phyloP scores from a whole-genome alignment of 352 stramenopile genomes.

The Phytopythium ostracodes region DNA sequence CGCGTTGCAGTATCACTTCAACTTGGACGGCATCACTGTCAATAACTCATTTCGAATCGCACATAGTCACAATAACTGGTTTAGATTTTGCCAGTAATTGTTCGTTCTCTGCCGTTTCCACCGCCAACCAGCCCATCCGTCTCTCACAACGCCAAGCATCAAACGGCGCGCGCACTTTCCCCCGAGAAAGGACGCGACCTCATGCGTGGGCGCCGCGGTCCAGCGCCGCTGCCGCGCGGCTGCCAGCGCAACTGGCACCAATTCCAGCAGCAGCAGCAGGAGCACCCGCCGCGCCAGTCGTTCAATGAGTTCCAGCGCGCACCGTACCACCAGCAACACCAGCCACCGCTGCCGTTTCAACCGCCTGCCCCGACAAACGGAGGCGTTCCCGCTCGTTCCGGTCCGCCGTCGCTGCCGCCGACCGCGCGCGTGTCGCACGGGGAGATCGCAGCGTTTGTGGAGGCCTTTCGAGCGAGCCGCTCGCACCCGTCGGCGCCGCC shows the following conservation, averaged over 20 bases:
- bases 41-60: no score
- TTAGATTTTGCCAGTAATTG: no score
- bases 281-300: neutral
- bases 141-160: neutral
- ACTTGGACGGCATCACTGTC: no score
- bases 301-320: neutral
- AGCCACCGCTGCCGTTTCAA: neutral
- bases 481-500: constrained; percentile 44
- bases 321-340: no score
- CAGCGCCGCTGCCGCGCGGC: constrained; percentile 5
- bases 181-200: neutral
- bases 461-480: constrained; percentile 42
- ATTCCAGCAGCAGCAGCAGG: constrained; percentile 25
- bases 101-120: no score
- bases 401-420: constrained; percentile 2
- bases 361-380: neutral
- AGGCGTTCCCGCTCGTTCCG: no score
- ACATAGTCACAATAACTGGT: no score
- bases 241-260: constrained; percentile 20
- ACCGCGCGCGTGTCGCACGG: constrained; percentile 21
- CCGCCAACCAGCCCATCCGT: no score
- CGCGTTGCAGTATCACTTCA: no score
- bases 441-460: constrained; percentile 59
- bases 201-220: neutral
- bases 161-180: neutral